Evolutionary conservation across 225 moss, liverwort and hornwort species (phyloP).

Genomic region (Pseudoscleropodium purum): DNA sequence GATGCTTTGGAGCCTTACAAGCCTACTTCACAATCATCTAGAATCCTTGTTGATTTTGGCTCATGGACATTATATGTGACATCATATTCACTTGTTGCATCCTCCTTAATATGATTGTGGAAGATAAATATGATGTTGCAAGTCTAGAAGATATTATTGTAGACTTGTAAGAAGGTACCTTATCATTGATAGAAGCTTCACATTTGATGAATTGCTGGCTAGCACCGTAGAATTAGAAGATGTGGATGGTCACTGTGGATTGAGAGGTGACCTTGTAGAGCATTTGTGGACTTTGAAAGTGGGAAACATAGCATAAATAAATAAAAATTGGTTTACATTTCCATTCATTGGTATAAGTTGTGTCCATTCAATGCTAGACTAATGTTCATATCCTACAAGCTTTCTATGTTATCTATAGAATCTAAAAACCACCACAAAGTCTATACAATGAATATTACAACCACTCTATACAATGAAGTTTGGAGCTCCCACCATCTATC

Average conservation of each 20-base stretch:
- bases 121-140: not conserved
- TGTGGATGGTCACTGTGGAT: not conserved
- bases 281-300: not conserved
- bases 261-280: not conserved
- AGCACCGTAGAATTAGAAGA: accelerated
- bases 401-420: not conserved
- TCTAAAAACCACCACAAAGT: not conserved
- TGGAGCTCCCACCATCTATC: accelerated
- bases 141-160: no score
- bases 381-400: not conserved
- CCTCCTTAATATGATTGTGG: not conserved
- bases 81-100: not conserved
- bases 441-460: not conserved
- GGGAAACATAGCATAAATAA: not conserved
- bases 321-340: not conserved
- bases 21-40: accelerated
- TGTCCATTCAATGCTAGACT: not conserved
- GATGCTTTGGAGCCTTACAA: no score
- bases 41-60: accelerated
- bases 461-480: not conserved
- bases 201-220: not conserved
- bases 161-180: no score
- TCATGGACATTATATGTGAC: not conserved
- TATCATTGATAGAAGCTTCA: accelerated
- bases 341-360: accelerated